Evolutionary conservation across 768 basidiomycete genomes (phyloP), one percentile per base, ranked within the genome.

Genomic region (Polyporus arcularius): DNA sequence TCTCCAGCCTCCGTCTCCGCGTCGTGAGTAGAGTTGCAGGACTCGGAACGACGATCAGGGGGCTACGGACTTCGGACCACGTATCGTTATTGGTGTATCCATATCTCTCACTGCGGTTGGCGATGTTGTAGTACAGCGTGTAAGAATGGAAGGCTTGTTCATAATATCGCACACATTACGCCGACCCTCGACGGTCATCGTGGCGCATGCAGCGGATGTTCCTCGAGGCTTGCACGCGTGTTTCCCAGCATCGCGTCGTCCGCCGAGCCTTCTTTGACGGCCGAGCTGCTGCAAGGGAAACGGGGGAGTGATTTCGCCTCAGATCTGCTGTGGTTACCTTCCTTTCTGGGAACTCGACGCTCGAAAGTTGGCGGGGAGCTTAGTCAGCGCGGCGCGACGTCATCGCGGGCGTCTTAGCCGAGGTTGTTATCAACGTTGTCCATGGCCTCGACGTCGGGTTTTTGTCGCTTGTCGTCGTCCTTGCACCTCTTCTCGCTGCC

Each of bases 81-180:
- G 46, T 63, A 57, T 58, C 50, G 45, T 62, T 60, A 59, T 65
- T 60, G 42, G 61, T 57, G 58, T 63, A 61, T 60, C 57, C 31
- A 47, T 60, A 60, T 45, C 28, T 52, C 35, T 41, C 53, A 28
- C 12, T 31, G 46, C 43, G 16, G 39, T 16, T 26, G 21, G 21
- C 21, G 21, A 26, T 26, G 21, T 9, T 38, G 45, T 31, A 43
- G 30, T 42, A 51, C 50, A 43, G 47, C 41, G 31, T 60, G 58
- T 54, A 53, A 60, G 52, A 56, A 57, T 51, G 60, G 51, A 48
- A 53, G 14, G n/a, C 8, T 45, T 45, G 43, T n/a, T 16, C 16
- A 35, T 35, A 35, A 26, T 26, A 26, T 26, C 21, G 21, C 21
- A 26, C 21, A 26, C 21, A 26, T 26, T 26, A 26, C 21, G 2